A percentile compares a stretch with the other conserved stretches of the same genome.
These are phyloP conservation scores for Sequoiadendron giganteum DNA, from an alignment of 75 land plant genomes.

Conservation along the genomic window DNA sequence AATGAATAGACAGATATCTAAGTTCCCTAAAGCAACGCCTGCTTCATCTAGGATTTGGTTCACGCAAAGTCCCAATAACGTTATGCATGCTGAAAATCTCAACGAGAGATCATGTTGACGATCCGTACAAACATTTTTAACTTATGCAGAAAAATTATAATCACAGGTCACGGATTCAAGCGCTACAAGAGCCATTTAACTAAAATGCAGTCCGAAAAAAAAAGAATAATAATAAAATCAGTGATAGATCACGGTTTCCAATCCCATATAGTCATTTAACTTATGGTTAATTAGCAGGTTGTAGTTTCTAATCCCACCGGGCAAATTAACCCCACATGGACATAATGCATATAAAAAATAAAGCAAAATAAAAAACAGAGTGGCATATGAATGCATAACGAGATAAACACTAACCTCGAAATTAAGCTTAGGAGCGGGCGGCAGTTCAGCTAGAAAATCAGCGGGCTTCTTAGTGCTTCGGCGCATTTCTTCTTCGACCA, in stretches of 20 bases:
- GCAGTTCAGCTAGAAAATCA: slow-evolving; percentile 78
- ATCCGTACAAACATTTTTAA: no score
- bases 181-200: no score
- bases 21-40: neutral
- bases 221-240: neutral
- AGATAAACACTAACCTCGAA: slow-evolving; percentile 47
- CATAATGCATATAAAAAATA: neutral
- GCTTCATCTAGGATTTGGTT: neutral
- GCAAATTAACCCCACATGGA: neutral
- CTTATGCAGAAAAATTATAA: no score
- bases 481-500: slow-evolving; percentile 92
- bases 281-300: neutral
- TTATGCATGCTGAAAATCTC: neutral
- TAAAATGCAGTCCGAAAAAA: no score
- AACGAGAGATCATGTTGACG: neutral
- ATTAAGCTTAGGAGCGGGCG: slow-evolving; percentile 46
- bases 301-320: neutral
- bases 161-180: no score
- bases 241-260: neutral
- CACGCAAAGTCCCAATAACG: neutral
- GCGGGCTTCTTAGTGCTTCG: slow-evolving; percentile 70
- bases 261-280: neutral
- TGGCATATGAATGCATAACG: neutral
- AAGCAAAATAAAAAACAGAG: neutral
- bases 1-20: neutral